Base-by-base conservation (phyloP, 352 stramenopile genomes). In the Pythium vanterpoolii region DNA sequence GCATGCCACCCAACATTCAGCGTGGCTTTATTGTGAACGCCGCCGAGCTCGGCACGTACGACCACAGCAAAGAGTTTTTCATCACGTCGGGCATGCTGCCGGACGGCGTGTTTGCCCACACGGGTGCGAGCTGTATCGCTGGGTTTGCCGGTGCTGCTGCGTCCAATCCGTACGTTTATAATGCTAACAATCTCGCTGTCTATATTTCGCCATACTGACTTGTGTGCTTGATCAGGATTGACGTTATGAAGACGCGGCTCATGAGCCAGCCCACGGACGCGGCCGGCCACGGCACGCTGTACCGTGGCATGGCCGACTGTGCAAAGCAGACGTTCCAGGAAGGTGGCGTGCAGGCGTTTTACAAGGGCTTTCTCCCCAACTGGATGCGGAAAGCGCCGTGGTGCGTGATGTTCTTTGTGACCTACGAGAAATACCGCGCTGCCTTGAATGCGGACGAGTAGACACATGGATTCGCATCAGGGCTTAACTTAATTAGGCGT, bases 371-470 rank as follows among this genome's bases (percentile, higher is more conserved):
- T 53, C 77, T 89, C 23, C 85, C 86, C 8, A 93, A 94, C 73
- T 93, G 80, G 81, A 89, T 92, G 79, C 80, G 86, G 14, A 93
- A 96, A 64, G 85, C 82, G 10, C 83, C 84, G 42, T 94, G 85
- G 84, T 93, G 83, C 57, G 64, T 92, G 45, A 77, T 93, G 54
- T 94, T 93, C 69, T 96, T 96, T 66, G 76, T 96, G 51, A 81
- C 78, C 19, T 96, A 94, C 64, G 86, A 96, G 61, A 79, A 90
- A 54, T 89, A 89, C 52, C 78, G 83, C 19, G 70, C 76, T 0
- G 63, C 54, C 6, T 38, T 92, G 27, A 71, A 55, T 27, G 63
- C 26, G 9, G 46, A 67, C 30, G 51, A 56, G 52, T 62, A 62
- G 28, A 53, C 9, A 14, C 27, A 38, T 31, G 16, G 10, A 38